phyloP scores from a whole-genome alignment of 768 basidiomycete genomes.

The Boletus reticuloceps region DNA sequence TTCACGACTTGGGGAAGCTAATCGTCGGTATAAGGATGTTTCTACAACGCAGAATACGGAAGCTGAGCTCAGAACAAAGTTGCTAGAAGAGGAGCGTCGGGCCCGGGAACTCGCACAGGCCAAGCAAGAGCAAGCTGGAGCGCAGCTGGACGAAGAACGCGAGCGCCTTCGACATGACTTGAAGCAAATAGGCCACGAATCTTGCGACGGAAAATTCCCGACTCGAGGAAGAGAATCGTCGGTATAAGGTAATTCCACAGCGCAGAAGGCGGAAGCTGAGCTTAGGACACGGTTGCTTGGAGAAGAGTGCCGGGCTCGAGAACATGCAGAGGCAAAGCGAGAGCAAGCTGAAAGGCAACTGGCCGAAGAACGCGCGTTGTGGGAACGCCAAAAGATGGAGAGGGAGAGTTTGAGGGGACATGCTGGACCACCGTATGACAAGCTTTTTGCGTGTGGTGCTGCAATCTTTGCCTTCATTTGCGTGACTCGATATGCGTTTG shows the following conservation, averaged over 20 bases:
- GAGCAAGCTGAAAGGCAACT: constrained; percentile 14
- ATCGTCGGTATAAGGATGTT: constrained; percentile 10
- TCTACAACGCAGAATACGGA: constrained; percentile 11
- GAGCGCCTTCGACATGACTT: constrained; percentile 25
- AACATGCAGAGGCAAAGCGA: constrained; percentile 15
- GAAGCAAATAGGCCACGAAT: constrained; percentile 34
- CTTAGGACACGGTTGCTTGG: constrained; percentile 14
- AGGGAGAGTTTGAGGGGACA: background rate
- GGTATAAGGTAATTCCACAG: constrained; percentile 7
- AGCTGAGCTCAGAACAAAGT: constrained; percentile 6
- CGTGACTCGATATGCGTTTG: constrained; percentile 13
- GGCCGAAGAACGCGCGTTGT: constrained; percentile 9
- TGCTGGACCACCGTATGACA: constrained; percentile 2
- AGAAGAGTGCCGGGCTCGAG: constrained; percentile 19
- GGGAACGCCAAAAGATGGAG: constrained; percentile 5
- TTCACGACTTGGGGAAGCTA: constrained; percentile 23
- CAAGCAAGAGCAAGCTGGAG: constrained; percentile 10
- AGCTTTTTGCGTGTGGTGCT: constrained; percentile 13
- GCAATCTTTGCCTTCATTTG: constrained; percentile 11
- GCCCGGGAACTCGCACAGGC: constrained; percentile 17
- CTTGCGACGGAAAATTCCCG: constrained; percentile 34
- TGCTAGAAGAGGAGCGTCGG: constrained; percentile 20
- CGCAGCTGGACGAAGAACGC: constrained; percentile 16
- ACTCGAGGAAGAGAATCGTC: constrained; percentile 24
- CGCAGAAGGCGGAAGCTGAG: constrained; percentile 12